Base-by-base conservation (phyloP, 73 alveolate genomes). In the Tetrahymena elliotti region DNA sequence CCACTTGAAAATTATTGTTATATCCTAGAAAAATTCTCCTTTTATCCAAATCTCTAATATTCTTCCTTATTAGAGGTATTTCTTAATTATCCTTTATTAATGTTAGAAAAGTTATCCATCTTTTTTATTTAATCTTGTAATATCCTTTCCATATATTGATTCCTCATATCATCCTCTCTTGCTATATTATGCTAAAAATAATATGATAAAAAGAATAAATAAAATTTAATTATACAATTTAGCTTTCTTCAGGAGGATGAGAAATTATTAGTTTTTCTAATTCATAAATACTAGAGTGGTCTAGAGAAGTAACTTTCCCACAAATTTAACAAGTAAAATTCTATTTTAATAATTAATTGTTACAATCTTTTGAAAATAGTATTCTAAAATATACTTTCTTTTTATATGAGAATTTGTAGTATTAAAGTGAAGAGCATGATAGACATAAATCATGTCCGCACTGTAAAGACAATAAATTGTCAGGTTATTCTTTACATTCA, bases 381-480 rank as follows among this genome's bases (percentile, higher is more conserved):
- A 83, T 39, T 18, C 33, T 94, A 15, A 41, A 24, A 5, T 27
- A 83, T 39, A 92, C 93, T 84, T 41, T 84, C 33, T 35, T 84
- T 94, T 24, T 68, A 68, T 24, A 68, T 4, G 88, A 68, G 6
- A 68, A 68, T 31, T 68, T 68, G 20, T 68, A 68, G 88, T 68
- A 68, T 68, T 68, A 31, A 3, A 68, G 36, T 1, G 96, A 94
- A 27, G 96, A 94, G 82, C 96, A 94, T 4, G 40, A 24, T 52
- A 94, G 47, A 92, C 96, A 94, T 84, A 94, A 53, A 92, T 94
- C 96, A 52, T 94, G 96, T 36, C 84, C 84, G 39, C 96, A 94
- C 24, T 84, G 33, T 33, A 94, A 38, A 93, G 93, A 84, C 34
- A 94, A 33, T 12, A 94, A 53, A 47, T 94, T 94, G 84, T 94